phyloP scores from a whole-genome alignment of 23 red algal species.

The Gracilariopsis chorda region DNA sequence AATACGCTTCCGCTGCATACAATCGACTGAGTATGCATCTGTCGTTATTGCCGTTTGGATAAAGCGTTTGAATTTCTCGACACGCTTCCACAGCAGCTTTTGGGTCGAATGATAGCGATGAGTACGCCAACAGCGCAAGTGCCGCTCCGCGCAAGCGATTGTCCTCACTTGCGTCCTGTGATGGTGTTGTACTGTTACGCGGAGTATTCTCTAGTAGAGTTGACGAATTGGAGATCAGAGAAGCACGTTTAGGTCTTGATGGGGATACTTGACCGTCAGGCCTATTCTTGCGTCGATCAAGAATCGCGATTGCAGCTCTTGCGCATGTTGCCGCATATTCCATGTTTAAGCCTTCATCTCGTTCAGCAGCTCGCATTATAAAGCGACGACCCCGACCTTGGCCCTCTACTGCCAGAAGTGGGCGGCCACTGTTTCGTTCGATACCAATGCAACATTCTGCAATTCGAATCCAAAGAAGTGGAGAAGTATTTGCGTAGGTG shows the following conservation, averaged over 20 bases:
- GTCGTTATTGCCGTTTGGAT: conserved; percentile 39
- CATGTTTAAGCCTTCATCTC: conserved; percentile 41
- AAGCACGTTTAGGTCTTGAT: not conserved
- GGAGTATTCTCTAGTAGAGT: not conserved
- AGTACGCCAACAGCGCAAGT: conserved; percentile 31
- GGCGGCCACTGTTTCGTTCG: conserved; percentile 10
- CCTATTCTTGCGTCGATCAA: not conserved
- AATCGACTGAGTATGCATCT: conserved; percentile 33
- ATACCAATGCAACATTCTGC: conserved; percentile 60
- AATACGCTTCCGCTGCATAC: conserved; percentile 61
- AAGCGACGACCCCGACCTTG: conserved; percentile 50
- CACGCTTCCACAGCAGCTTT: conserved; percentile 35
- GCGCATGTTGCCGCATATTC: conserved; percentile 59
- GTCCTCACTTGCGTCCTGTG: not conserved
- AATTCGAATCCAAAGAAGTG: conserved; percentile 65
- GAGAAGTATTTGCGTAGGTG: conserved; percentile 5
- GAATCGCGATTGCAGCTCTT: conserved; percentile 36
- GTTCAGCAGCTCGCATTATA: conserved; percentile 26
- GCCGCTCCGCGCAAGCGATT: conserved; percentile 18
- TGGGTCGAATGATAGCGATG: conserved; percentile 48
- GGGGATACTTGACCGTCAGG: conserved; percentile 13
- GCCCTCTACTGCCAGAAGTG: conserved; percentile 30
- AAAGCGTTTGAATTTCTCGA: conserved; percentile 24
- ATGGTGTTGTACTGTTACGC: not conserved
- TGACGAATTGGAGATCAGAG: not conserved